Evolutionary conservation across 1,284 basidiomycete species (phyloP).

Genomic region (Lentinus polychrous): DNA sequence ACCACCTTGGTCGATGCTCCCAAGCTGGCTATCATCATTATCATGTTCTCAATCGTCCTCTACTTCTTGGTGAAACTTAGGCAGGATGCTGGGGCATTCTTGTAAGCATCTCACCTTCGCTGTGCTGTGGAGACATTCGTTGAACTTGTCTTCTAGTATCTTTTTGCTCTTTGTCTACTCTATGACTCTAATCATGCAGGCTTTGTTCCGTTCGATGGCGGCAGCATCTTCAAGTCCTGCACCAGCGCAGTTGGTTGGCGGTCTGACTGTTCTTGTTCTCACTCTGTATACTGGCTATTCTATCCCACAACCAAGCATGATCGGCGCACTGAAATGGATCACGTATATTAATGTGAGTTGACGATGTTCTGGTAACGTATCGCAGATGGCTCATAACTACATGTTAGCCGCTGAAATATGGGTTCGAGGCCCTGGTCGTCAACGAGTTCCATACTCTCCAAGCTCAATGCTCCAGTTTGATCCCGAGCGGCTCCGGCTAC

Average conservation of each 20-base stretch:
- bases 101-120: slow-evolving; percentile 33
- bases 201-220: slow-evolving; percentile 53
- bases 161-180: slow-evolving; percentile 47
- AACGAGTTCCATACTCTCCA: slow-evolving; percentile 51
- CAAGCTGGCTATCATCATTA: slow-evolving; percentile 45
- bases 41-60: slow-evolving; percentile 48
- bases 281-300: slow-evolving; percentile 45
- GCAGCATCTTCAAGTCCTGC: slow-evolving; percentile 46
- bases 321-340: slow-evolving; percentile 59
- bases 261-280: slow-evolving; percentile 42
- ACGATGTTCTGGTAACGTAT: slow-evolving; percentile 10
- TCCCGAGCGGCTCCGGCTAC: slow-evolving; percentile 47
- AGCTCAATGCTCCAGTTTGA: slow-evolving; percentile 33
- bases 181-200: slow-evolving; percentile 53
- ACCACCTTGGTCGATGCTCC: slow-evolving; percentile 68
- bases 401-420: slow-evolving; percentile 39
- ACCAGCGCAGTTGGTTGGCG: slow-evolving; percentile 54
- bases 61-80: slow-evolving; percentile 64
- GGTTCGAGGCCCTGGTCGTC: slow-evolving; percentile 44
- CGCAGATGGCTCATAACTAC: not conserved
- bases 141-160: slow-evolving; percentile 28
- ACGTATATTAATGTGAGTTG: slow-evolving; percentile 50
- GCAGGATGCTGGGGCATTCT: slow-evolving; percentile 47
- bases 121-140: not conserved
- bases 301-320: slow-evolving; percentile 50